Base-by-base conservation (phyloP, 2,329 filamentous ascomycete species). In the Pyrenophora graminea region DNA sequence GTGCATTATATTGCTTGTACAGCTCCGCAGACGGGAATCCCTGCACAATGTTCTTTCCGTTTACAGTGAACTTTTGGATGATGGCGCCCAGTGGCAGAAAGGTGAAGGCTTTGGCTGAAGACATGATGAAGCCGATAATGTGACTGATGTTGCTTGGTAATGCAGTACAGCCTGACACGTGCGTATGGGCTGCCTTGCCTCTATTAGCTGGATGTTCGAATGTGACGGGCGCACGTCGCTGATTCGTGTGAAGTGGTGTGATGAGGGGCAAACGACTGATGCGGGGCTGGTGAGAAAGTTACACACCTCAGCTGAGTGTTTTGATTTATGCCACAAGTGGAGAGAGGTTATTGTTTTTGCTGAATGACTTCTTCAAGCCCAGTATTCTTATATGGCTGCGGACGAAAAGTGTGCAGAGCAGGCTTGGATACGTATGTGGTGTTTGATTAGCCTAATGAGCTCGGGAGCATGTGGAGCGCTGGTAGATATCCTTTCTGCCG, bases 21-120 rank as follows among this genome's bases (percentile, higher is more conserved):
- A 87, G 83, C 38, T 88, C 84, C 45, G 88, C 83, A 12, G 82
- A 85, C 15, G 89, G 84, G 77, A 97, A 97, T 45, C 87, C 86
- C 62, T 94, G 89, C 18, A 97, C 92, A 60, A 99, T 94, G 77
- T 97, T 94, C 70, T 84, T 78, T 58, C 85, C 88, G 53, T 82
- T 88, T 62, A 97, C 83, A 40, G 80, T 82, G 78, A 97, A 87
- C 67, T 89, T 84, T 72, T 97, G 86, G 70, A 94, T 87, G 70
- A 90, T 89, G 64, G 88, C 89, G 56, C 89, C 89, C 43, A 90
- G 80, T 19, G 89, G 86, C 55, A 93, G 79, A 75, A 93, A 90
- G 37, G 80, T 79, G 48, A 72, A 71, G n/a, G 69, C 68, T 31
- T 67, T 63, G 42, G 58, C 53, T 36, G 67, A 57, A 49, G 69